Evolutionary conservation across 2,329 filamentous ascomycete genomes (phyloP), one percentile per base, ranked within the genome.

Genomic region (Fusarium ramigenum): DNA sequence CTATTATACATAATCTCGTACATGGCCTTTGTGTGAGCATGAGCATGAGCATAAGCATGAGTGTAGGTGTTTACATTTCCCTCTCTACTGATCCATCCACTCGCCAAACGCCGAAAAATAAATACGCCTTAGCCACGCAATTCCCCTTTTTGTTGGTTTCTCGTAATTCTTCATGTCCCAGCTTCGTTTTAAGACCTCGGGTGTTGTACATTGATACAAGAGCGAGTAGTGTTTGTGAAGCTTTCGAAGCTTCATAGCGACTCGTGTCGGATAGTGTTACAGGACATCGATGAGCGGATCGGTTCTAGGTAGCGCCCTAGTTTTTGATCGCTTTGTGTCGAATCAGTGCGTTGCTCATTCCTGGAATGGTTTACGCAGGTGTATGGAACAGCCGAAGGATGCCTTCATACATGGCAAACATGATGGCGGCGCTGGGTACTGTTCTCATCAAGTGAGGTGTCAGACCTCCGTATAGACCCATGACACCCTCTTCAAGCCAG

Each of bases 361-460:
- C 32, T 44, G 11, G 28, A 21, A 44, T 15, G 28, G 12, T 37
- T 65, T 78, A 83, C 11, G 81, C 80, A 19, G 80, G 79, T 12
- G 82, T 82, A 65, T 84, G 78, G 66, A 87, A 85, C 10, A 88
- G 75, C 10, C 84, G 84, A 36, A 90, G 81, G 47, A 90, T 89
- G 61, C 84, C 87, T 79, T 90, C 88, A 78, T 90, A 97, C 86
- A 96, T 96, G 82, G 94, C 95, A 82, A 98, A 97, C 93, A 97
- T 98, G 81, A 98, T 97, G 75, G 93, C 95, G 12, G 96, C 95
- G 76, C 93, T 96, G 3, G 96, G 96, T 10, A 98, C 95, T 11
- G 95, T 95, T 70, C 95, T 89, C 83, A 98, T 89, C 78, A 98
- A 90, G 80, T 98, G 96, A 52, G 96, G 95, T 19, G 95, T 97